A percentile compares a stretch with the other conserved stretches of the same genome.
phyloP scores from a whole-genome alignment of 2,329 filamentous ascomycete species.

The Leptographium flavum region DNA sequence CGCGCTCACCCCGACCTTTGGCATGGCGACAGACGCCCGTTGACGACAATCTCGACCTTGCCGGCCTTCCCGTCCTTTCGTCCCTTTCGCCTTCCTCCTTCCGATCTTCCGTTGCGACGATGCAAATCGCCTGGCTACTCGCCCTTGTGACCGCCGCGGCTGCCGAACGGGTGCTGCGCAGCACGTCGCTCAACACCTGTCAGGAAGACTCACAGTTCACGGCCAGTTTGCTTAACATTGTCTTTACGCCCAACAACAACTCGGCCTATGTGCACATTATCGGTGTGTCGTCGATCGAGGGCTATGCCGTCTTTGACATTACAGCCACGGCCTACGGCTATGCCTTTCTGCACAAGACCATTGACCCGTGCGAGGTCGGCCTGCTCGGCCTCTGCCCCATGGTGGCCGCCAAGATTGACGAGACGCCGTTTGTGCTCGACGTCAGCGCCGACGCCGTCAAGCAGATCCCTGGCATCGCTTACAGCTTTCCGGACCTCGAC shows the following conservation, averaged over 20 bases:
- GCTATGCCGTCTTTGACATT: constrained; percentile 57
- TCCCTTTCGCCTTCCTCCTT: too few relatives aligned
- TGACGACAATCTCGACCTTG: too few relatives aligned
- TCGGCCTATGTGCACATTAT: constrained; percentile 52
- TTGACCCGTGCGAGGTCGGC: constrained; percentile 53
- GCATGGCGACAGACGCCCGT: too few relatives aligned
- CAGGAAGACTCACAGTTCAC: constrained; percentile 63
- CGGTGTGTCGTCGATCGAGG: constrained; percentile 57
- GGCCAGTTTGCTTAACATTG: constrained; percentile 64
- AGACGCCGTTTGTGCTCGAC: constrained; percentile 39
- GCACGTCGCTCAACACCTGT: constrained; percentile 57
- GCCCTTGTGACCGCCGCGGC: constrained; percentile 3
- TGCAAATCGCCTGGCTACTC: too few relatives aligned
- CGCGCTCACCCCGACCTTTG: too few relatives aligned
- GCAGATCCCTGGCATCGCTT: constrained; percentile 61
- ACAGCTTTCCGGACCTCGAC: constrained; percentile 69
- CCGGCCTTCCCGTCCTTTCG: too few relatives aligned
- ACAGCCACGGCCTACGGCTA: constrained; percentile 62
- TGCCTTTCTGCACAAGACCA: constrained; percentile 38
- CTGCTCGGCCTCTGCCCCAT: constrained; percentile 64
- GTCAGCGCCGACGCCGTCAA: constrained; percentile 39
- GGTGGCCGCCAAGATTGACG: constrained; percentile 45
- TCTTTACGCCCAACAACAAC: constrained; percentile 50
- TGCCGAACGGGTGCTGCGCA: constrained; percentile 23
- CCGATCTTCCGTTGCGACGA: too few relatives aligned